Conservation (phyloP, 1,284 basidiomycete species). For the Flammula alnicola region DNA sequence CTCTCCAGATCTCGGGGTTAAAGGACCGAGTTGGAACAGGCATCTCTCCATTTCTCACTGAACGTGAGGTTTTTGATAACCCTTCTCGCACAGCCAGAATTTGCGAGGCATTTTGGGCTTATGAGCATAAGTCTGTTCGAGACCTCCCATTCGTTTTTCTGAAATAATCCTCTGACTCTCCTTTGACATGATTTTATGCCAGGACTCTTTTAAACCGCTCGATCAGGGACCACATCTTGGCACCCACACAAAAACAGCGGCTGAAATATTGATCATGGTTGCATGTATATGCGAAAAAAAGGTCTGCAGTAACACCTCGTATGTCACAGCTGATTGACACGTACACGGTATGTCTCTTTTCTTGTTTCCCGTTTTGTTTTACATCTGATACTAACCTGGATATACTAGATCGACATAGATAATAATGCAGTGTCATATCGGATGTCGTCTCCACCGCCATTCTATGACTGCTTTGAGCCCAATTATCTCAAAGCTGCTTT, state of each 20-base stretch:
- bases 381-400: neutral
- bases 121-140: conserved; percentile 12
- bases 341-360: conserved; percentile 1
- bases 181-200: neutral
- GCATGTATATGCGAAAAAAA: conserved; percentile 19
- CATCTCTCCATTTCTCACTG: conserved; percentile 24
- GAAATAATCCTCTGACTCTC: neutral
- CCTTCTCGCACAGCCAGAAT: conserved; percentile 25
- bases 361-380: neutral
- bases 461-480: conserved; percentile 13
- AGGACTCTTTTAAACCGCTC: neutral
- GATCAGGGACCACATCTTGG: conserved; percentile 7
- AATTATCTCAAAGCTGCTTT: neutral
- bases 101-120: conserved; percentile 24
- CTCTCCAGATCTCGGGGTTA: neutral
- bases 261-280: conserved; percentile 21
- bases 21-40: conserved; percentile 12
- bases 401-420: neutral
- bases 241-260: conserved; percentile 14
- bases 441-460: neutral
- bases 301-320: neutral
- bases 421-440: neutral
- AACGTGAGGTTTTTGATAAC: conserved; percentile 26
- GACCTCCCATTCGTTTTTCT: conserved; percentile 8
- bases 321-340: neutral